Evolutionary conservation across 345 rosid species (phyloP), one percentile per base, ranked within the genome.

Genomic region (Lumnitzera littorea): DNA sequence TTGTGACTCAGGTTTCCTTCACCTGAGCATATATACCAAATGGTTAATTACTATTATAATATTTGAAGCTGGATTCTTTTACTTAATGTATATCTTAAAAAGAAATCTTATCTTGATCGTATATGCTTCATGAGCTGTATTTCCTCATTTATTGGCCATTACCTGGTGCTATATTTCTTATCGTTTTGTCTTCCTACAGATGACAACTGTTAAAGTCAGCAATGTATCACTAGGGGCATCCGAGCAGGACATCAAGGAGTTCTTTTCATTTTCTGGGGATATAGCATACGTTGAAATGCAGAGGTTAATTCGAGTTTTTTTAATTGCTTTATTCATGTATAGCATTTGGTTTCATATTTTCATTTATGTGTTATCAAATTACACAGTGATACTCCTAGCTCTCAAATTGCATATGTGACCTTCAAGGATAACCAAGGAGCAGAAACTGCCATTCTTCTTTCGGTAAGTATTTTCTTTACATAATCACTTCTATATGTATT

Each of bases 191-290:
- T 9, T 58, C 36, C 72, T 68, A 79, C 68, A 83, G 91, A 64
- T 73, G 62, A 79, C 76, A 24, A 76, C 73, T 15, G 73, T 86
- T 13, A 80, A 82, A 76, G 87, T 86, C 62, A 76, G 84, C 78
- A 81, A 84, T 58, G 78, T 90, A 64, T 90, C 97, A 36, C 68
- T 87, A 0, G 78, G 85, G 67, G 97, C 97, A 53, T 72, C 87
- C 9, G 87, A 83, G 48, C 66, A 70, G 51, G 95, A 84, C 58
- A 77, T 90, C 67, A 73, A 77, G 70, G 97, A 85, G 75, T 90
- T 90, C 68, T 90, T 90, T 71, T 90, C 95, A 25, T 85, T 85
- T 73, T 85, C 95, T 12, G 97, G 97, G 12, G 92, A 90, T 55
- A 79, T 90, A 48, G 71, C 69, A 16, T 87, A 77, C 68, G 85